phyloP scores from a whole-genome alignment of 78 protist species.

The Isochrysis galbana region DNA sequence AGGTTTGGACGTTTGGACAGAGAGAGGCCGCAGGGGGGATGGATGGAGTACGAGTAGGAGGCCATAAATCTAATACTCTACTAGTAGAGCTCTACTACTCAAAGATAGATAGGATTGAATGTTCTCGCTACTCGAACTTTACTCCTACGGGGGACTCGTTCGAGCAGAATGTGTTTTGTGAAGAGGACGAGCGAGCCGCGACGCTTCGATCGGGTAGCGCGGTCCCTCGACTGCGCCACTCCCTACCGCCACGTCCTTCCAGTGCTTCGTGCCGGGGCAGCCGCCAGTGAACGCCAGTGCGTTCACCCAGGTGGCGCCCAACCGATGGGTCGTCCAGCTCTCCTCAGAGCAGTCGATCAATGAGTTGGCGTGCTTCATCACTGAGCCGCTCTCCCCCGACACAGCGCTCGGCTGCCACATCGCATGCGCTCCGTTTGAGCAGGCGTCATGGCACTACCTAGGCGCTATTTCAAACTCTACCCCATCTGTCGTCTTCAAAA shows the following conservation, averaged over 20 bases:
- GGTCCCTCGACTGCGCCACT: too few relatives aligned
- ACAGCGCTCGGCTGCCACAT: slow-evolving; percentile 24
- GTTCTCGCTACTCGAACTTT: too few relatives aligned
- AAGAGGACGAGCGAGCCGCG: too few relatives aligned
- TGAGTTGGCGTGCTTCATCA: not conserved
- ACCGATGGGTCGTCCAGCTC: not conserved
- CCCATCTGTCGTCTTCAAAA: not conserved
- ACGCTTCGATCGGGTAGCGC: too few relatives aligned
- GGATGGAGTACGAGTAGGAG: too few relatives aligned
- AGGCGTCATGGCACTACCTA: slow-evolving; percentile 19
- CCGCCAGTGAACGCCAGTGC: not conserved
- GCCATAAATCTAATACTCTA: too few relatives aligned
- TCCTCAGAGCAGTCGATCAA: not conserved
- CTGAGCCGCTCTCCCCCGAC: not conserved
- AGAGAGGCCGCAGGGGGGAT: too few relatives aligned
- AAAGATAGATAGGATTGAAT: too few relatives aligned
- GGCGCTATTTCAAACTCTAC: not conserved
- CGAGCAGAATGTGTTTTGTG: too few relatives aligned
- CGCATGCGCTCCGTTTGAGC: not conserved
- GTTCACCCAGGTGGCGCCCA: not conserved
- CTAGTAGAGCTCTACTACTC: too few relatives aligned
- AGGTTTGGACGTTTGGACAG: too few relatives aligned
- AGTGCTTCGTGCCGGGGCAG: slow-evolving; percentile 8
- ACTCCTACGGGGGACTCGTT: too few relatives aligned
- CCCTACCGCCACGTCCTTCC: not conserved